These are phyloP conservation scores for Lindgomyces ingoldianus DNA, from an alignment of 495 filamentous ascomycete species.

Conservation along the genomic window DNA sequence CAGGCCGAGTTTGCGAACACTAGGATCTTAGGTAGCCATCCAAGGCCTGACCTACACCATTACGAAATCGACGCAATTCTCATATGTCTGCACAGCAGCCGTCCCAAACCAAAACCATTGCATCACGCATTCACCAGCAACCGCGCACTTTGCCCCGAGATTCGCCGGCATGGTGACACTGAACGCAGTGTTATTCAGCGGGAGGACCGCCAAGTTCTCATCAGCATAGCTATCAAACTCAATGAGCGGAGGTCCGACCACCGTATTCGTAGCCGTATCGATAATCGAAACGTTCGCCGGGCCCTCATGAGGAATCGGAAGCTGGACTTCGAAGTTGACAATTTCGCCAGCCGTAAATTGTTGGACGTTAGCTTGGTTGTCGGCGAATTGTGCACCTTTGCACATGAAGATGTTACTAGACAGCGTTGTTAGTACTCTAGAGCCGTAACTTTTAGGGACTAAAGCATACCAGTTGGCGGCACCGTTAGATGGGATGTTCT, in stretches of 20 bases:
- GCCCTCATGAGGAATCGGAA: constrained; percentile 31
- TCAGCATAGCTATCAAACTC: constrained; percentile 30
- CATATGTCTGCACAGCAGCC: constrained; percentile 28
- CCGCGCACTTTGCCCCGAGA: constrained; percentile 10
- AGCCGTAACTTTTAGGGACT: neutral
- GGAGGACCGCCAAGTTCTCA: constrained; percentile 25
- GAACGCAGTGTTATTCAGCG: constrained; percentile 24
- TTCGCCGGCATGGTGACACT: constrained; percentile 24
- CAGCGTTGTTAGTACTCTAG: neutral
- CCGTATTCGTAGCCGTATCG: constrained; percentile 22
- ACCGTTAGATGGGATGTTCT: constrained; percentile 22
- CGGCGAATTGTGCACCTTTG: constrained; percentile 33
- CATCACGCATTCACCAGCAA: constrained; percentile 23
- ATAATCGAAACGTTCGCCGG: constrained; percentile 28
- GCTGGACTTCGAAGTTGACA: constrained; percentile 15
- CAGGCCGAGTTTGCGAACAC: too few relatives aligned
- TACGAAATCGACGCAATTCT: constrained; percentile 34
- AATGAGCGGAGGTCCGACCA: constrained; percentile 16
- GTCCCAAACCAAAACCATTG: constrained; percentile 36
- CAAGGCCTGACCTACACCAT: constrained; percentile 7
- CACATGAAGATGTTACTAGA: constrained; percentile 31
- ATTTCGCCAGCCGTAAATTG: constrained; percentile 18
- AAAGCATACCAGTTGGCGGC: constrained; percentile 1
- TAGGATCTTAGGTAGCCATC: too few relatives aligned
- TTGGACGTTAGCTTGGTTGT: constrained; percentile 23